Percentiles rank a stretch among this genome's conserved stretches.
These are phyloP conservation scores for Fusarium hainanense DNA, from an alignment of 2,329 filamentous ascomycete species.

Conservation along the genomic window DNA sequence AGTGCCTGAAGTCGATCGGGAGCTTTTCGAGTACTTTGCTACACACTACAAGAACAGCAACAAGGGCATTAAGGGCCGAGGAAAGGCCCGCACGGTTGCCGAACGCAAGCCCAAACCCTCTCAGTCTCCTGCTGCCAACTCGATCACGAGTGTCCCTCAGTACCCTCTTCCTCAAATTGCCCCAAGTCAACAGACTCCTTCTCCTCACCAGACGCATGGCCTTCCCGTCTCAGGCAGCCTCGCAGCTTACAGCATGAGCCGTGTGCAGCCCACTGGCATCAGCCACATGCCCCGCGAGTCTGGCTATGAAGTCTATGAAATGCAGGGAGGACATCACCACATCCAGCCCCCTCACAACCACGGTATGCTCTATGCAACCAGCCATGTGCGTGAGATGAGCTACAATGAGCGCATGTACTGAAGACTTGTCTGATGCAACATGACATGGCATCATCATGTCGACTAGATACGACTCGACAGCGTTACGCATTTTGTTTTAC, in stretches of 20 bases:
- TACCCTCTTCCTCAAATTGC: conserved; percentile 47
- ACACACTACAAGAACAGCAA: conserved; percentile 97
- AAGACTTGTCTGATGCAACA: conserved; percentile 18
- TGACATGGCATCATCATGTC: conserved; percentile 10
- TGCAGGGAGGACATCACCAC: conserved; percentile 52
- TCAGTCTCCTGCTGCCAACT: conserved; percentile 39
- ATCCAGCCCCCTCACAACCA: conserved; percentile 39
- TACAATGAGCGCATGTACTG: conserved; percentile 60
- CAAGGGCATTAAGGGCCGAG: conserved; percentile 96
- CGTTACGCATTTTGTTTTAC: conserved; percentile 18
- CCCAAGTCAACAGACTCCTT: conserved; percentile 33
- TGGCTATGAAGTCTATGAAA: conserved; percentile 60
- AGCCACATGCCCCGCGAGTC: conserved; percentile 48
- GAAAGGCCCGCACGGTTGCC: conserved; percentile 79
- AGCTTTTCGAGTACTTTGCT: conserved; percentile 86
- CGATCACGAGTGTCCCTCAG: conserved; percentile 32
- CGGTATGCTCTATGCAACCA: conserved; percentile 59
- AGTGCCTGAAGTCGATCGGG: conserved; percentile 74
- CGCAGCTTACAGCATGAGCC: conserved; percentile 50
- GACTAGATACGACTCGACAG: conserved; percentile 15
- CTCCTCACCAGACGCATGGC: conserved; percentile 39
- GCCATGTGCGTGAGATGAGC: conserved; percentile 54
- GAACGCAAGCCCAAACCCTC: conserved; percentile 48
- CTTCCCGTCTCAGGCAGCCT: conserved; percentile 47
- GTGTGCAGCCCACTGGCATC: conserved; percentile 43